Evolutionary conservation across 306 rosid genomes (phyloP).

Genomic region (Sphenostylis stenocarpa): DNA sequence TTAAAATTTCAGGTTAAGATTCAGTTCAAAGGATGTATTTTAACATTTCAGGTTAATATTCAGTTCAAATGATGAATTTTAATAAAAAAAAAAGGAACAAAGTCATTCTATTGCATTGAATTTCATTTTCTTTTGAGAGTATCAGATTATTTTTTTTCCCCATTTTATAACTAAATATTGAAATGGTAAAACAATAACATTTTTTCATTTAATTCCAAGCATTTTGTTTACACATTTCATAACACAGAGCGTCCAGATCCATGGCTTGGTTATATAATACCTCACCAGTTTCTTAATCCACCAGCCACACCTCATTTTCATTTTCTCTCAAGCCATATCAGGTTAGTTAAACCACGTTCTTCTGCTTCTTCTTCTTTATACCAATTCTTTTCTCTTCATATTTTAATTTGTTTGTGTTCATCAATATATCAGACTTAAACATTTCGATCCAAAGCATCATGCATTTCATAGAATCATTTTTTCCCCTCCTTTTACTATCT

Average conservation of each 20-base stretch:
- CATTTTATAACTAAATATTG: not conserved
- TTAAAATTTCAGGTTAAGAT: not conserved
- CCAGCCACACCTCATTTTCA: not conserved
- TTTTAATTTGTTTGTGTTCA: not conserved
- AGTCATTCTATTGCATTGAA: not conserved
- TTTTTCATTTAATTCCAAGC: not conserved
- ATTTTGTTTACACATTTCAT: not conserved
- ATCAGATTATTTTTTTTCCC: not conserved
- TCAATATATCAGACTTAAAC: not conserved
- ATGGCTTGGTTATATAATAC: not conserved
- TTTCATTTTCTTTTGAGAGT: not conserved
- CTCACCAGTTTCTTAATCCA: not conserved
- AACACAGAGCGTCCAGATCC: too few species aligned
- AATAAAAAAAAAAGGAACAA: not conserved
- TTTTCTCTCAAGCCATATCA: not conserved
- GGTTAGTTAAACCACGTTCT: not conserved
- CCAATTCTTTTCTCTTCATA: not conserved
- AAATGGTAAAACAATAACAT: not conserved
- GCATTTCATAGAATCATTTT: not conserved
- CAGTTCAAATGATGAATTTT: not conserved
- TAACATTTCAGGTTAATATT: not conserved
- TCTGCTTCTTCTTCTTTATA: not conserved
- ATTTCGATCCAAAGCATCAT: not conserved
- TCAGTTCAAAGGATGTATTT: not conserved
- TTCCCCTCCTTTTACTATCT: too few species aligned